phyloP scores from a whole-genome alignment of 768 basidiomycete genomes.

The Russula virescens region DNA sequence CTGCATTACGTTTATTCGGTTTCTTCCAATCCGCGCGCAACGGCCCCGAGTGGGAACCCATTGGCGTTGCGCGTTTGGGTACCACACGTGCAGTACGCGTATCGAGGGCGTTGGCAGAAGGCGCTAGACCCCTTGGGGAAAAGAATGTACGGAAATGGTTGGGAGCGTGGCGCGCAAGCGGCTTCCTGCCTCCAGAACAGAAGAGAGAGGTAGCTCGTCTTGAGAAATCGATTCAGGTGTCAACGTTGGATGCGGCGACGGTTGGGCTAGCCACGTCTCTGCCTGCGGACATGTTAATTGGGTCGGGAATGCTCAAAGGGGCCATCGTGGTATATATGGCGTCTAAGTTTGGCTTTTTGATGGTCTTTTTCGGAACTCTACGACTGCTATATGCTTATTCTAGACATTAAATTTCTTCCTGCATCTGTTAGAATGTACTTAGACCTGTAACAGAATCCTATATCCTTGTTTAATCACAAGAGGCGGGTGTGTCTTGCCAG shows the following conservation, averaged over 20 bases:
- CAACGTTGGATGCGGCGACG: not conserved
- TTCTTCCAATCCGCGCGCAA: constrained; percentile 21
- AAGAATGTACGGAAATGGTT: constrained; percentile 22
- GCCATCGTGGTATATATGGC: not conserved
- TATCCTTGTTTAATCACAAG: not conserved
- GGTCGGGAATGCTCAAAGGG: not conserved
- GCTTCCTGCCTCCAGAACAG: constrained; percentile 16
- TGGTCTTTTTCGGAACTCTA: not conserved
- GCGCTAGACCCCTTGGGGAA: constrained; percentile 13
- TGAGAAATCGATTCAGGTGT: not conserved
- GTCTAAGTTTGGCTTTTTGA: constrained; percentile 10
- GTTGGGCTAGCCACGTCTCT: not conserved
- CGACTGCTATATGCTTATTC: not conserved
- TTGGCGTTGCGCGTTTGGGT: constrained; percentile 25
- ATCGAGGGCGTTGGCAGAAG: constrained; percentile 16
- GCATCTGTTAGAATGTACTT: not conserved
- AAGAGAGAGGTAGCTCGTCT: not conserved
- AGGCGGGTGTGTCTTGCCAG: not conserved
- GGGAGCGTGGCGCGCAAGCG: constrained; percentile 16
- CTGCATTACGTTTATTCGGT: constrained; percentile 20
- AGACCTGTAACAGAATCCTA: not conserved
- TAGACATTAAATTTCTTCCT: not conserved
- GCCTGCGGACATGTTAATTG: not conserved
- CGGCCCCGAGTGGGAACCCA: constrained; percentile 25
- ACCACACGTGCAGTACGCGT: constrained; percentile 20